Conservation (phyloP, 805 yeast genomes). For the Metschnikowia reukaufii region DNA sequence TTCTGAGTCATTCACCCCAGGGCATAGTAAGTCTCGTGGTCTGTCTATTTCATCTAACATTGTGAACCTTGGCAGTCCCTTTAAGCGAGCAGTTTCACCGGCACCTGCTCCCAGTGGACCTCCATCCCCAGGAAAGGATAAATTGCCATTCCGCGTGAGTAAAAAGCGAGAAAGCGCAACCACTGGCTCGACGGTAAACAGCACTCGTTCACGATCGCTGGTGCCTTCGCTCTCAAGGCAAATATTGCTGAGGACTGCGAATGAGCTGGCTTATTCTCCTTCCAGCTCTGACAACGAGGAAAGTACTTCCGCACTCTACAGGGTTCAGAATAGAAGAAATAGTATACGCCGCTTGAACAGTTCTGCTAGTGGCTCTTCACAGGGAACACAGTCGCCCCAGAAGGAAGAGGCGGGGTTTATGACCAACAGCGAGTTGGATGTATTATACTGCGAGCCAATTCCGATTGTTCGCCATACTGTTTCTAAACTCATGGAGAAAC, state of each 20-base stretch:
- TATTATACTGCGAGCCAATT: conserved; percentile 82
- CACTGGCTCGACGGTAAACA: conserved; percentile 4
- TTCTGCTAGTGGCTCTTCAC: conserved; percentile 15
- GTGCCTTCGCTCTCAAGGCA: conserved; percentile 28
- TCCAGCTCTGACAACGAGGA: conserved; percentile 72
- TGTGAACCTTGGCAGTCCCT: conserved; percentile 34
- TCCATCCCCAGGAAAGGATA: conserved; percentile 29
- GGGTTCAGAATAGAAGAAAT: conserved; percentile 56
- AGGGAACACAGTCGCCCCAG: conserved; percentile 10
- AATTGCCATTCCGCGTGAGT: conserved; percentile 5
- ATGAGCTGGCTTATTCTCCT: conserved; percentile 39
- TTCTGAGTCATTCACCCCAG: conserved; percentile 41
- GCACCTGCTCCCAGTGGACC: conserved; percentile 22
- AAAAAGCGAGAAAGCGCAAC: conserved; percentile 10
- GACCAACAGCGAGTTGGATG: conserved; percentile 49
- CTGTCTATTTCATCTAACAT: conserved; percentile 28
- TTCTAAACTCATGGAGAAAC: conserved; percentile 57
- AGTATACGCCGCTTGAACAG: conserved; percentile 38
- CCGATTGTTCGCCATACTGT: conserved; percentile 75
- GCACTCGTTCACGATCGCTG: conserved; percentile 15
- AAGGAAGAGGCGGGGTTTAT: neutral
- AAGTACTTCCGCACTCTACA: conserved; percentile 47
- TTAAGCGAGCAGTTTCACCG: conserved; percentile 51
- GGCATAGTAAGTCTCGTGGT: conserved; percentile 34
- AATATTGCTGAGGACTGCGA: conserved; percentile 21